These are phyloP conservation scores for Hydnomerulius pinastri DNA, from an alignment of 768 basidiomycete species.

Conservation along the genomic window DNA sequence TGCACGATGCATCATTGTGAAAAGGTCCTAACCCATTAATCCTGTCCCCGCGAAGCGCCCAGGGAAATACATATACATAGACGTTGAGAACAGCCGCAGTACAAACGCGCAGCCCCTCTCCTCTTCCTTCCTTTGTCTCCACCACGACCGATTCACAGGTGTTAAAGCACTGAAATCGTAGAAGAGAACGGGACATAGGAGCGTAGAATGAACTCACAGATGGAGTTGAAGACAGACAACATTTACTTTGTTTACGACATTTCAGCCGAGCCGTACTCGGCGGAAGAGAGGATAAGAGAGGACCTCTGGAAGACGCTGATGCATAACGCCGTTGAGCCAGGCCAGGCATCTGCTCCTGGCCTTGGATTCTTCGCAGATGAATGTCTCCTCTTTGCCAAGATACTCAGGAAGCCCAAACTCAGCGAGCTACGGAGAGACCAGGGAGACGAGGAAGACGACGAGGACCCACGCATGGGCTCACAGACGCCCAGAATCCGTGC, in stretches of 20 bases:
- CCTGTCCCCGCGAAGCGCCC: too few relatives aligned
- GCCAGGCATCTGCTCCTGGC: constrained; percentile 24
- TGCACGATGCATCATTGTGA: too few relatives aligned
- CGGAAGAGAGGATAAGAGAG: not conserved
- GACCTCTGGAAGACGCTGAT: constrained; percentile 26
- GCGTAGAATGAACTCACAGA: not conserved
- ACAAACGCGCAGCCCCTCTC: constrained; percentile 7
- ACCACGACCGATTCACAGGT: not conserved
- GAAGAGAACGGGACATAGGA: too few relatives aligned
- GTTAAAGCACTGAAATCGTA: not conserved
- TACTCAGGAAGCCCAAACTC: not conserved
- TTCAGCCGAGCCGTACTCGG: not conserved
- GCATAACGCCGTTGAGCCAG: constrained; percentile 27
- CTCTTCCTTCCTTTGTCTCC: not conserved
- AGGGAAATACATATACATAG: too few relatives aligned
- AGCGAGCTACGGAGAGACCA: not conserved
- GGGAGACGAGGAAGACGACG: not conserved
- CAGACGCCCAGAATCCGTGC: not conserved
- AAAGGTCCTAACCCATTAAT: too few relatives aligned
- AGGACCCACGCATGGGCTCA: not conserved
- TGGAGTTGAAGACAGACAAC: constrained; percentile 13
- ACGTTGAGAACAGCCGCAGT: constrained; percentile 16
- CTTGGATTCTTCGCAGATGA: constrained; percentile 29
- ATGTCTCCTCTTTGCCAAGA: constrained; percentile 30
- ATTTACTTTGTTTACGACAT: constrained; percentile 11